Base-by-base conservation (phyloP, 2,329 filamentous ascomycete genomes). In the Fusarium sp. region DNA sequence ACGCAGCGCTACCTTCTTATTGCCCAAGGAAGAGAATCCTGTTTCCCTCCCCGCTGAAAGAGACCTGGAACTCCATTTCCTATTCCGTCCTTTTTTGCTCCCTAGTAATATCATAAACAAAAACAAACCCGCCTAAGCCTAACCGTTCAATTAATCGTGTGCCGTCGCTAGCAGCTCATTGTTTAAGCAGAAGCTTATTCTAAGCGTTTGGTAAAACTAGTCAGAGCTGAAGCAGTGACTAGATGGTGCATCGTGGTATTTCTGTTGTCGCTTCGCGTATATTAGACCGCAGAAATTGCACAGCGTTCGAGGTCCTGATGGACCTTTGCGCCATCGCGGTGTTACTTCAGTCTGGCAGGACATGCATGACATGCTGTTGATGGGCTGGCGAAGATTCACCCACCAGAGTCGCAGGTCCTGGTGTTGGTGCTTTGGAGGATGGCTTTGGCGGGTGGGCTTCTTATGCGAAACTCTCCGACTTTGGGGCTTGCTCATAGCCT, bases 361-460 rank as follows among this genome's bases (percentile, higher is more conserved):
- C 2, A 5, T 36, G 14, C 48, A 53, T 16, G 14, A 12, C 6
- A 4, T 9, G 5, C 15, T 51, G 6, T 22, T 35, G 8, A 3
- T 7, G 3, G 13, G 31, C 13, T 16, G 48, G 3, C 13, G 0
- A 2, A 6, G 1, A 15, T 10, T 24, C 6, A 0, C 11, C 3
- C n/a, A 0, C 22, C 11, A 1, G 3, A 10, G 28, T 5, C 7
- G 14, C 9, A 26, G 3, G 10, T 28, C n/a, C 5, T 35, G 18
- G 9, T 8, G 6, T 4, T 14, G n/a, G 14, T 26, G 31, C 10
- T 20, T 36, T 51, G 31, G 7, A 13, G 20, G 5, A 12, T 22
- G 18, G 9, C 48, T 36, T 20, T 28, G 26, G 4, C 18, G 3
- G 2, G 18, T 36, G 18, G 13, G 3, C 18, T 2, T 36, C 31